Evolutionary conservation across 2,329 filamentous ascomycete species (phyloP), one percentile per base, ranked within the genome.

Genomic region (Sporothrix pallida): DNA sequence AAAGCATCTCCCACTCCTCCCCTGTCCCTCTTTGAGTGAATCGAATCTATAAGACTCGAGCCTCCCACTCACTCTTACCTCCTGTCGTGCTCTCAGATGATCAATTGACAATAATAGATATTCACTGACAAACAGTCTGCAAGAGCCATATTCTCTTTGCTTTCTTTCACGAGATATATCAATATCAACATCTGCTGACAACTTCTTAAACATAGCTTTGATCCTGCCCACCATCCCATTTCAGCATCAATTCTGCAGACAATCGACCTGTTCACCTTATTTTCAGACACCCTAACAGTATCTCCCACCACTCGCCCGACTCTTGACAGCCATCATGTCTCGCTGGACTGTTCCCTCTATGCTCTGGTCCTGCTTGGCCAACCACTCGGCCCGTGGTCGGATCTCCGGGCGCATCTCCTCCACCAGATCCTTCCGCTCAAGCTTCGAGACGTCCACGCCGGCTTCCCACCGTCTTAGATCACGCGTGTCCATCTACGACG

Each of bases 261-360:
- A 67, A 67, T 67, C 62, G 46, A 26, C 42, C 9, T 67, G 62
- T 26, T 67, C 62, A 67, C 20, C 12, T 46, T 42, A 10, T 54
- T 20, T 23, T 4, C 48, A 23, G 23, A 8, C 8, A 7, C 26
- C 23, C 26, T 13, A 15, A 3, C 13, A n/a, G 3, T 17, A 3
- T 9, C 17, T 20, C 17, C 5, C 23, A 13, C 67, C 15, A 20
- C 54, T 37, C 20, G 46, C 62, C 4, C 12, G 23, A 3, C 17
- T 23, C 17, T 17, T 17, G 37, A n/a, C 67, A 1, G 20, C 9
- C 23, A 52, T 20, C 26, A 69, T 69, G 67, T 54, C 67, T 37
- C 67, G 67, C 50, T 69, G 67, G 67, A 15, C 10, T n/a, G 4
- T 69, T 12, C 26, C 67, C 7, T 42, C 26, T 13, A 37, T 31